Evolutionary conservation across 352 stramenopile genomes (phyloP).

Genomic region (Stramenopiles sp.): DNA sequence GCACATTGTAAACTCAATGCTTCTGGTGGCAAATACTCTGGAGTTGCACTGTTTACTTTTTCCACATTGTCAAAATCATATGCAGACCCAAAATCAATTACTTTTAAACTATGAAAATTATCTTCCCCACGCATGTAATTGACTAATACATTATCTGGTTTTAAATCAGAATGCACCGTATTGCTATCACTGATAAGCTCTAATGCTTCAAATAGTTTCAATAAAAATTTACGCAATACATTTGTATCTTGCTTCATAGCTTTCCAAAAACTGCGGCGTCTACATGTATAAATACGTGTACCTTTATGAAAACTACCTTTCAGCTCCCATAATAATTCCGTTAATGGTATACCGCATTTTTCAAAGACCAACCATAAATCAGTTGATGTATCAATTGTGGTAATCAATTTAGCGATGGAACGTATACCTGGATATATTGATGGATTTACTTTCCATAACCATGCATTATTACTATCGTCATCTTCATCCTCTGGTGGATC

Average conservation of each 20-base stretch:
- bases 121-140: background rate
- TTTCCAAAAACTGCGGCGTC: constrained; percentile 7
- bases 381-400: constrained; percentile 8
- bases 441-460: no score
- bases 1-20: no score
- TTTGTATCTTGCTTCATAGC: constrained; percentile 10
- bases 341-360: constrained; percentile 9
- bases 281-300: constrained; percentile 6
- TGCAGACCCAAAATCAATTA: constrained; percentile 13
- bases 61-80: no score
- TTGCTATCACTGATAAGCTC: background rate
- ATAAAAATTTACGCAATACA: background rate
- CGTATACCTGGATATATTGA: no score
- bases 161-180: constrained; percentile 12
- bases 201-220: constrained; percentile 6
- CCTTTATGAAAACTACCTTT: constrained; percentile 10
- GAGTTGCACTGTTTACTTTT: no score
- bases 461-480: no score
- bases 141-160: constrained; percentile 14
- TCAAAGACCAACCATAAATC: constrained; percentile 12
- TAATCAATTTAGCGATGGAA: constrained; percentile 7
- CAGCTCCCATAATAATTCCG: constrained; percentile 12
- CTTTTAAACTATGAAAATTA: background rate
- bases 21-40: no score
- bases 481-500: no score